Conservation (phyloP, 2,329 filamentous ascomycete species). For the Lachnellula hyalina region DNA sequence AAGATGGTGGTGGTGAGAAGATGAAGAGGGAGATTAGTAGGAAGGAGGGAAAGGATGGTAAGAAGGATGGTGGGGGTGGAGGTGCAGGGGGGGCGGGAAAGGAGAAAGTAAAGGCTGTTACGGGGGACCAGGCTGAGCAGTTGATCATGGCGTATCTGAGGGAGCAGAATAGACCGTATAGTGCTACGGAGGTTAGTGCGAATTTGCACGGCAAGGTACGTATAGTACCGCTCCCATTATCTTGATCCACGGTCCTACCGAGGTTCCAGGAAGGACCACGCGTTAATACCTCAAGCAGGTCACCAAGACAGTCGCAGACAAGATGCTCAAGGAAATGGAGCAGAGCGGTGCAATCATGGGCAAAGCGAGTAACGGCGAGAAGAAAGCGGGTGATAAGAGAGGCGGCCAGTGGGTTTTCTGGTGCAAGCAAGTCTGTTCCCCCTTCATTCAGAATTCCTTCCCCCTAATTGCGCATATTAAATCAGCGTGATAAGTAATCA, state of each 20-base stretch:
- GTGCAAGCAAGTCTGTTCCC: slow-evolving; percentile 26
- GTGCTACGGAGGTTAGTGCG: slow-evolving; percentile 49
- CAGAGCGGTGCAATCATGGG: slow-evolving; percentile 55
- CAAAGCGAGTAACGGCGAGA: slow-evolving; percentile 31
- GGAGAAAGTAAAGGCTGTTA: slow-evolving; percentile 26
- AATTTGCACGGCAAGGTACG: slow-evolving; percentile 55
- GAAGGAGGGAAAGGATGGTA: background rate
- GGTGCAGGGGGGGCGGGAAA: slow-evolving; percentile 24
- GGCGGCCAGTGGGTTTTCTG: slow-evolving; percentile 33
- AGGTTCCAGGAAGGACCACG: background rate
- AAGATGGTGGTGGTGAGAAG: slow-evolving; percentile 1
- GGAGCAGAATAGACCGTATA: slow-evolving; percentile 36
- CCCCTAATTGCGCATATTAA: background rate
- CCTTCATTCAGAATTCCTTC: background rate
- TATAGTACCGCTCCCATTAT: background rate
- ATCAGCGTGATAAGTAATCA: background rate
- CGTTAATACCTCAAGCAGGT: slow-evolving; percentile 18
- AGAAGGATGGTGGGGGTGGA: slow-evolving; percentile 21
- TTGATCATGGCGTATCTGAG: slow-evolving; percentile 34
- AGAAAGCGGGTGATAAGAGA: slow-evolving; percentile 20
- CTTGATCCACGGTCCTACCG: background rate
- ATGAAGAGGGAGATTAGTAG: slow-evolving; percentile 14
- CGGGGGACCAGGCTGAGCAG: slow-evolving; percentile 30
- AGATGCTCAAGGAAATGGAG: slow-evolving; percentile 57
- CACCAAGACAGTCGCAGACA: slow-evolving; percentile 48